Percentiles rank a stretch among this genome's conserved stretches.
Evolutionary conservation across 2,329 filamentous ascomycete genomes (phyloP).

Genomic region (Trichoderma cornu-damae): DNA sequence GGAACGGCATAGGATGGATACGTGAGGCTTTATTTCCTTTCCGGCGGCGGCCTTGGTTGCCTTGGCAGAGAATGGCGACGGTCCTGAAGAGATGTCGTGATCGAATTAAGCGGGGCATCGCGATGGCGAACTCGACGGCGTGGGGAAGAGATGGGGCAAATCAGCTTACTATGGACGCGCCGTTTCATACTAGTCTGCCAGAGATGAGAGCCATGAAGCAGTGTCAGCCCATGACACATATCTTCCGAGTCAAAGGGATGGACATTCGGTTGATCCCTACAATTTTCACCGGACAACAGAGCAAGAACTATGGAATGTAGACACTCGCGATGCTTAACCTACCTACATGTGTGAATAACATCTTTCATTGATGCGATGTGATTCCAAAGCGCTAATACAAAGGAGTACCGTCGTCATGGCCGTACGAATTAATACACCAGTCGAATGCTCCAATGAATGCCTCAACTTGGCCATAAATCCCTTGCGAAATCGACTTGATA

Average conservation of each 20-base stretch:
- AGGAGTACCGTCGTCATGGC: background rate
- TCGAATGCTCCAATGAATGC: background rate
- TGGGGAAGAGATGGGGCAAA: background rate
- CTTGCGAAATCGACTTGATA: too few relatives aligned
- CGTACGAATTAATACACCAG: background rate
- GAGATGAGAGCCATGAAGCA: background rate
- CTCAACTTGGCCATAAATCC: too few relatives aligned
- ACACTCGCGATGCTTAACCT: too few relatives aligned
- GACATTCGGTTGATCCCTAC: background rate
- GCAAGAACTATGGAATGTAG: background rate
- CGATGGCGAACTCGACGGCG: background rate
- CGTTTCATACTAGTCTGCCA: background rate
- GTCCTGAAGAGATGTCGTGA: conserved; percentile 4
- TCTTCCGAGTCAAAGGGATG: background rate
- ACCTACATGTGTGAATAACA: too few relatives aligned
- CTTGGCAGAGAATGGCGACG: background rate
- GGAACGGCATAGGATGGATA: background rate
- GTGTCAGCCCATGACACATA: background rate
- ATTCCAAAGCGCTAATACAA: too few relatives aligned
- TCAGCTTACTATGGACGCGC: conserved; percentile 13
- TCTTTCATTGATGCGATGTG: background rate
- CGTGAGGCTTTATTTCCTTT: background rate
- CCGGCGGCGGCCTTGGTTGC: background rate
- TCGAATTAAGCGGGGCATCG: conserved; percentile 2
- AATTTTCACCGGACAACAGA: background rate